Evolutionary conservation across 805 yeast genomes (phyloP).

Genomic region (Metschnikowia bowlesiae): DNA sequence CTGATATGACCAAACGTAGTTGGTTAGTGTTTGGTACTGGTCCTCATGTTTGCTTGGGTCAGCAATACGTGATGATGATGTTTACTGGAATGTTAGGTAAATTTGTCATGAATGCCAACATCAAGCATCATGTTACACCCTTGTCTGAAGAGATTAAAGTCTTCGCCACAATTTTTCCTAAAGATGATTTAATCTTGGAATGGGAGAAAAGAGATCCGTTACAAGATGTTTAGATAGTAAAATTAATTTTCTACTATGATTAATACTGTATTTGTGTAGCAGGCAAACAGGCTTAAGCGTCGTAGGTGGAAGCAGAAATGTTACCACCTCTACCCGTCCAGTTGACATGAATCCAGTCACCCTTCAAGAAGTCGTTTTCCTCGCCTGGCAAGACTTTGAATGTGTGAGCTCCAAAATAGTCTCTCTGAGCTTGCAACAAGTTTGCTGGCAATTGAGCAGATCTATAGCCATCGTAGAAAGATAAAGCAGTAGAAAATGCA

Average conservation of each 20-base stretch:
- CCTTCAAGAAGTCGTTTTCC: constrained; percentile 74
- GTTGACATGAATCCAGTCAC: constrained; percentile 89
- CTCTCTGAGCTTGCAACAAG: constrained; percentile 99
- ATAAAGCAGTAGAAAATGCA: constrained; percentile 92
- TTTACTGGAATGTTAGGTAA: constrained; percentile 90
- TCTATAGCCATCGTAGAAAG: constrained; percentile 99
- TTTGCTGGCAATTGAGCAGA: constrained; percentile 93
- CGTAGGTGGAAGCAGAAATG: constrained; percentile 90
- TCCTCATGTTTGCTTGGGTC: constrained; percentile 94
- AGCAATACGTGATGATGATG: constrained; percentile 85
- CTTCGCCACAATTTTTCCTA: constrained; percentile 97
- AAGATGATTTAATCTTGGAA: constrained; percentile 82
- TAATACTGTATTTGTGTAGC: background rate
- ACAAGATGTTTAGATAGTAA: constrained; percentile 2
- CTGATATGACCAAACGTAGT: constrained; percentile 73
- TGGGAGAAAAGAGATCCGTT: constrained; percentile 65
- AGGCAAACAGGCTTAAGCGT: constrained; percentile 52
- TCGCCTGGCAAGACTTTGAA: constrained; percentile 88
- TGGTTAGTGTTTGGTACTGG: constrained; percentile 98
- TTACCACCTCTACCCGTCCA: constrained; percentile 99
- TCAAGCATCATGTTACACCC: constrained; percentile 78
- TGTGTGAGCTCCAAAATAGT: constrained; percentile 99
- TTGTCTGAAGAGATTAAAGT: constrained; percentile 89
- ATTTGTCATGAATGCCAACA: constrained; percentile 74
- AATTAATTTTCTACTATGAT: background rate